These are phyloP conservation scores for Trebouxia sp. DNA, from an alignment of 139 green algal genomes.

Conservation along the genomic window DNA sequence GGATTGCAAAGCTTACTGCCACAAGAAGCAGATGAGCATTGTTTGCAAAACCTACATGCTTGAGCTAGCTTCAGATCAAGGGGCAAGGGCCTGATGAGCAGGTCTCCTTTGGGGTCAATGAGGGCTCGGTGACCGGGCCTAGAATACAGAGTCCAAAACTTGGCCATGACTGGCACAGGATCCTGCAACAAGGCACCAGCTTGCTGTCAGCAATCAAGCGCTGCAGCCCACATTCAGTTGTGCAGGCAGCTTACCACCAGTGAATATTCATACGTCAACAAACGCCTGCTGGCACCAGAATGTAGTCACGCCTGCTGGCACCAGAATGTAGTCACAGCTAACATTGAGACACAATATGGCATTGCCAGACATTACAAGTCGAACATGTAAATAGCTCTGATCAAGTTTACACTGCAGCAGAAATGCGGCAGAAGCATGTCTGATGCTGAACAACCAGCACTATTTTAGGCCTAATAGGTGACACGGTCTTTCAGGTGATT, in stretches of 20 bases:
- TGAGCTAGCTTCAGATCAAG: not conserved
- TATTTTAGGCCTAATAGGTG: too few relatives aligned
- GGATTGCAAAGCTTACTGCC: too few relatives aligned
- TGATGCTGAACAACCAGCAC: too few relatives aligned
- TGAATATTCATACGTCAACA: not conserved
- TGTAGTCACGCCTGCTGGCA: not conserved
- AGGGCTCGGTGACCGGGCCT: slow-evolving; percentile 26
- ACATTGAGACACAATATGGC: not conserved
- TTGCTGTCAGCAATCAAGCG: not conserved
- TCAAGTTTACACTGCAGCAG: too few relatives aligned
- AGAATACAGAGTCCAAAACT: slow-evolving; percentile 37
- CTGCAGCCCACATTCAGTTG: not conserved
- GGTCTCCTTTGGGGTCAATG: slow-evolving; percentile 8
- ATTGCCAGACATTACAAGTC: too few relatives aligned
- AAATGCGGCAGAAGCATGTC: too few relatives aligned
- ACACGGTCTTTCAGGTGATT: too few relatives aligned
- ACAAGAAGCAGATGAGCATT: too few relatives aligned
- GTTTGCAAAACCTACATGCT: not conserved
- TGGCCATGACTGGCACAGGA: slow-evolving; percentile 36
- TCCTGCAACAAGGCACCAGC: slow-evolving; percentile 32
- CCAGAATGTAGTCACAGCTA: not conserved
- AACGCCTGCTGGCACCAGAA: not conserved
- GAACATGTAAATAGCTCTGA: too few relatives aligned
- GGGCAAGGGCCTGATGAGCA: slow-evolving; percentile 29
- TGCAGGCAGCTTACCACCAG: not conserved